Conservation (phyloP, 1,139 yeast genomes). For the Nakaseomyces bracarensis region DNA sequence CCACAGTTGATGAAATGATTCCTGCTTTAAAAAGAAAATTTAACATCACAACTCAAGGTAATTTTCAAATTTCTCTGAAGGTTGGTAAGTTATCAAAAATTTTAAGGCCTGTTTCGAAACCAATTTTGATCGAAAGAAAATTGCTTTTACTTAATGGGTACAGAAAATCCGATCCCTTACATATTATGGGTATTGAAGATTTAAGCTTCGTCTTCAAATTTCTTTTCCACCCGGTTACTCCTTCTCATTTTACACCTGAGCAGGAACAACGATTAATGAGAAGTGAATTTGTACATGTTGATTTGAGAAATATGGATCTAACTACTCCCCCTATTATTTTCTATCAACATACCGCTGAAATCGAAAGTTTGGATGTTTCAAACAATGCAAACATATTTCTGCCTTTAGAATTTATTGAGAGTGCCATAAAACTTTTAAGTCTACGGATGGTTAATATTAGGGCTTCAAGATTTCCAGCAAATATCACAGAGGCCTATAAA, state of each 20-base stretch:
- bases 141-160: slow-evolving; percentile 74
- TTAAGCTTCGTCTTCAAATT: slow-evolving; percentile 79
- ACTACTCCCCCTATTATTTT: slow-evolving; percentile 80
- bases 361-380: slow-evolving; percentile 74
- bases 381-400: slow-evolving; percentile 79
- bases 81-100: slow-evolving; percentile 76
- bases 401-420: slow-evolving; percentile 79
- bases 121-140: slow-evolving; percentile 69
- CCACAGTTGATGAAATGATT: slow-evolving; percentile 69
- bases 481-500: slow-evolving; percentile 59
- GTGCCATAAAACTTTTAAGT: slow-evolving; percentile 61
- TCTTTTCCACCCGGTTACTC: slow-evolving; percentile 62
- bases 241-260: slow-evolving; percentile 58
- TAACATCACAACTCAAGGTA: slow-evolving; percentile 52
- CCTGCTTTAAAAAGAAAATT: slow-evolving; percentile 65
- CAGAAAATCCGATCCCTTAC: slow-evolving; percentile 62
- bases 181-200: slow-evolving; percentile 81
- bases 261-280: slow-evolving; percentile 57
- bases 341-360: slow-evolving; percentile 74
- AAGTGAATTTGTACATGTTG: slow-evolving; percentile 62
- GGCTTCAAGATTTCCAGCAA: slow-evolving; percentile 63
- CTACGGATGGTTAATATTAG: slow-evolving; percentile 68
- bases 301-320: slow-evolving; percentile 63
- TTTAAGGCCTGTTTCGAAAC: slow-evolving; percentile 64
- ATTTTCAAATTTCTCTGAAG: slow-evolving; percentile 70